Conservation (phyloP, 139 green algal species). For the Eudorina sp. region DNA sequence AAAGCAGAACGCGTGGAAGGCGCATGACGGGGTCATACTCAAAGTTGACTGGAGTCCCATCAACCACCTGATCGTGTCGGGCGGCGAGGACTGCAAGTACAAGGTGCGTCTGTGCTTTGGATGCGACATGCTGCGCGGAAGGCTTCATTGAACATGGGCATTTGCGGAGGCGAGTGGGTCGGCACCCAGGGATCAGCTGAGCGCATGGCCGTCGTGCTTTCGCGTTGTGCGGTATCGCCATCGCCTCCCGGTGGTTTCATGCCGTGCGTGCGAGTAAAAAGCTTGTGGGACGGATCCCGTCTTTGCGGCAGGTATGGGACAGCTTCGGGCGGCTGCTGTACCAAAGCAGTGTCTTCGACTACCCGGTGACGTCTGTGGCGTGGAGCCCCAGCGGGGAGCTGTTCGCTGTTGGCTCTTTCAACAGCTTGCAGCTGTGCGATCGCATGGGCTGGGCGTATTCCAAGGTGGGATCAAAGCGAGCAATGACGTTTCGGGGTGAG, state of each 20-base stretch:
- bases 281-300: not conserved
- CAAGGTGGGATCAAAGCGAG: too few species aligned
- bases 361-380: constrained; percentile 70
- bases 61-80: constrained; percentile 79
- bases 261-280: not conserved
- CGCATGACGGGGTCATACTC: constrained; percentile 68
- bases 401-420: constrained; percentile 80
- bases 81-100: constrained; percentile 87
- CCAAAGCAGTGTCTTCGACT: constrained; percentile 66
- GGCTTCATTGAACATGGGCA: not conserved
- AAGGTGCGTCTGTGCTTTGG: constrained; percentile 71
- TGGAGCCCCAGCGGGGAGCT: constrained; percentile 78
- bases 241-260: too few species aligned
- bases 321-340: constrained; percentile 79
- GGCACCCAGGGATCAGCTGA: too few species aligned
- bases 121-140: not conserved
- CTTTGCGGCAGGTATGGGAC: constrained; percentile 78
- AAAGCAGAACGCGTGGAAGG: constrained; percentile 65
- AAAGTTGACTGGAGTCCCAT: constrained; percentile 82
- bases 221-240: too few species aligned
- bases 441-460: constrained; percentile 75
- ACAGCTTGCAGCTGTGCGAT: constrained; percentile 80
- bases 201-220: too few species aligned
- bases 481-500: too few species aligned
- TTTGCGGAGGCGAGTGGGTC: too few species aligned